These are phyloP conservation scores for Penicillium brevicompactum DNA, from an alignment of 2,329 filamentous ascomycete species.

Conservation along the genomic window DNA sequence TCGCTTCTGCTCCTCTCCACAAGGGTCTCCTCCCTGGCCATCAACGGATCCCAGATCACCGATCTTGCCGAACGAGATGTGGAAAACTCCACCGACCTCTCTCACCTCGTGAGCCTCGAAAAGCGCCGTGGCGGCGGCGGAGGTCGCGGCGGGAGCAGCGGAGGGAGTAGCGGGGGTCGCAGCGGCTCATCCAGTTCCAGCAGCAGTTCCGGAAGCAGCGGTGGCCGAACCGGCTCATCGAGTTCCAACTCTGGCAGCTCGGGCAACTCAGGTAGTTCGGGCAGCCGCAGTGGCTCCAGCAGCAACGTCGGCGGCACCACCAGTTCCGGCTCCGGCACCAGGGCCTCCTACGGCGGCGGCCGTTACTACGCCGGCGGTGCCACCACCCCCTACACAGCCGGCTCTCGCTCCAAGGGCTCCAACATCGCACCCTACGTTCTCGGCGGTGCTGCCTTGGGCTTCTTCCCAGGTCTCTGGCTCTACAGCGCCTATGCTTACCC, in stretches of 20 bases:
- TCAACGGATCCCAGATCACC: constrained; percentile 19
- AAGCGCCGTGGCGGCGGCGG: constrained; percentile 55
- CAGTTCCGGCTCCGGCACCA: constrained; percentile 15
- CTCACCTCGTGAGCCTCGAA: constrained; percentile 33
- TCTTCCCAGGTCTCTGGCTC: constrained; percentile 59
- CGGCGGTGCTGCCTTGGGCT: constrained; percentile 46
- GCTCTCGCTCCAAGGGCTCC: constrained; percentile 42
- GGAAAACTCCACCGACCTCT: neutral
- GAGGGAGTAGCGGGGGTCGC: constrained; percentile 29
- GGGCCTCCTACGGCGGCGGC: constrained; percentile 53
- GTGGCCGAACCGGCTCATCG: constrained; percentile 25
- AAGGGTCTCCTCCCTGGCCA: constrained; percentile 29
- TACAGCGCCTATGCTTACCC: constrained; percentile 59
- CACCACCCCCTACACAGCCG: constrained; percentile 52
- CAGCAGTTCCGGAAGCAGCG: constrained; percentile 17
- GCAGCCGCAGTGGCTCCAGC: constrained; percentile 24
- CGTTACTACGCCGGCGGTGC: constrained; percentile 60
- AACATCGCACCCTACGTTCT: constrained; percentile 55
- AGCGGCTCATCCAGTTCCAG: constrained; percentile 5
- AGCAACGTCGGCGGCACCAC: constrained; percentile 37
- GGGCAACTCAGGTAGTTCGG: constrained; percentile 22
- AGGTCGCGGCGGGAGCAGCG: constrained; percentile 25
- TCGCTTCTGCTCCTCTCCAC: constrained; percentile 33
- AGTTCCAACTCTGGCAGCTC: constrained; percentile 17
- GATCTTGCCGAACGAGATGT: constrained; percentile 10